A percentile compares a stretch with the other conserved stretches of the same genome.
Evolutionary conservation across 257 asterid species (phyloP).

Genomic region (Solanum corneliomulleri): DNA sequence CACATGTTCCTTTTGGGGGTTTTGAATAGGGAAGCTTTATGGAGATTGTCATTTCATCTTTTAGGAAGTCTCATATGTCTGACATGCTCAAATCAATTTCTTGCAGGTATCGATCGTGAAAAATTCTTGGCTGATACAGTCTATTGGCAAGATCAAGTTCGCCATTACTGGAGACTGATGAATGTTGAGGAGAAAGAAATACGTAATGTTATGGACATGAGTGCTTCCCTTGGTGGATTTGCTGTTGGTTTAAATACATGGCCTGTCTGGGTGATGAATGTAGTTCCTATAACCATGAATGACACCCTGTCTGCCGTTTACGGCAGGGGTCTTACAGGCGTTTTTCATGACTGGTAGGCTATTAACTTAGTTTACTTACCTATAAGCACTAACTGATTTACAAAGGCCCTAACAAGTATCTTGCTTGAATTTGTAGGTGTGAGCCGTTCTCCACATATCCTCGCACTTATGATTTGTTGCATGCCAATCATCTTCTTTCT

Average conservation of each 20-base stretch:
- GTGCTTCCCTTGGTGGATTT: conserved; percentile 84
- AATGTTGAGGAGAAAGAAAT: conserved; percentile 53
- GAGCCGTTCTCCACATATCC: conserved; percentile 96
- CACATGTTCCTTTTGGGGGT: background rate
- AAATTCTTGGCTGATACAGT: conserved; percentile 55
- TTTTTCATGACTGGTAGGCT: conserved; percentile 82
- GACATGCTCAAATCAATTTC: background rate
- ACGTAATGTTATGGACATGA: conserved; percentile 88
- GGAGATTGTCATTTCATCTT: background rate
- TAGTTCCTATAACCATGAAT: conserved; percentile 53
- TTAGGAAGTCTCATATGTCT: background rate
- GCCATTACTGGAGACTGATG: conserved; percentile 94
- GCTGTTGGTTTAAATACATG: conserved; percentile 79
- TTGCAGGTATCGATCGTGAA: conserved; percentile 54
- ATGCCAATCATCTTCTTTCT: conserved; percentile 50
- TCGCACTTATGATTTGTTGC: conserved; percentile 66
- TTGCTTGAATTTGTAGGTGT: conserved; percentile 41
- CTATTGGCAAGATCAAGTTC: conserved; percentile 97
- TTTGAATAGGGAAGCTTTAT: background rate
- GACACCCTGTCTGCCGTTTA: conserved; percentile 74
- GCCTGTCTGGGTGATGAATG: conserved; percentile 90
- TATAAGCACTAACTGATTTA: background rate
- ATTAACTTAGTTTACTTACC: background rate
- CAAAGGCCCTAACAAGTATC: background rate
- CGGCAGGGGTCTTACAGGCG: conserved; percentile 72